phyloP scores from a whole-genome alignment of 164 flowering plant genomes.

The Vitis labrusca region DNA sequence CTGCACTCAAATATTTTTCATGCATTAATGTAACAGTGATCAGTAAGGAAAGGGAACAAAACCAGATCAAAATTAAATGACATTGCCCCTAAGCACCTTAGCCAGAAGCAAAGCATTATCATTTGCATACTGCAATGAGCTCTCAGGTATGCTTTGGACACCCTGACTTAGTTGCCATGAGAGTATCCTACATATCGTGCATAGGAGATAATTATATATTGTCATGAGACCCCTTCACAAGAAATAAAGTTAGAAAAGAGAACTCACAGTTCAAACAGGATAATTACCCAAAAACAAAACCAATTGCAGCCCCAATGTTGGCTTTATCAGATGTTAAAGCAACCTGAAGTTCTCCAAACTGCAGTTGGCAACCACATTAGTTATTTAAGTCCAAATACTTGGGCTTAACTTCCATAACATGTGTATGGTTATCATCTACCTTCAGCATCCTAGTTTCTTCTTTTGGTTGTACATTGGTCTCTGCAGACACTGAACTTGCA shows the following conservation, averaged over 20 bases:
- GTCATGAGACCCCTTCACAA: not conserved
- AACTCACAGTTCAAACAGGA: constrained; percentile 5
- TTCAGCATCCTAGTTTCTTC: constrained; percentile 60
- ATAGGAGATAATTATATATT: not conserved
- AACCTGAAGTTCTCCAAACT: constrained; percentile 96
- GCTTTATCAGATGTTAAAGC: constrained; percentile 73
- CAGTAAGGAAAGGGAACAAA: not conserved
- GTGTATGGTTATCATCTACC: constrained; percentile 33
- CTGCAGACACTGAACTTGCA: constrained; percentile 38
- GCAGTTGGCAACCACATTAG: constrained; percentile 20
- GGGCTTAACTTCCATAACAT: not conserved
- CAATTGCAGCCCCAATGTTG: constrained; percentile 76
- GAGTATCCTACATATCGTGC: constrained; percentile 49
- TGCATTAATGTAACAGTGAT: not conserved
- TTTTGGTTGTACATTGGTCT: constrained; percentile 38
- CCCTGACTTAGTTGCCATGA: constrained; percentile 85
- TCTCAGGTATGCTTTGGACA: constrained; percentile 73
- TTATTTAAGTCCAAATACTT: not conserved
- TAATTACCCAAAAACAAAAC: constrained; percentile 67
- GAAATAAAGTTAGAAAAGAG: constrained; percentile 4
- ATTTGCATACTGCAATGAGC: constrained; percentile 84
- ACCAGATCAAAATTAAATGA: not conserved
- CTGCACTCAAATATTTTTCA: constrained; percentile 44
- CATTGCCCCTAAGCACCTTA: constrained; percentile 42
- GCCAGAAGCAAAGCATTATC: constrained; percentile 86